Base-by-base conservation (phyloP, 2,329 filamentous ascomycete species). In the Aspergillus awamori region DNA sequence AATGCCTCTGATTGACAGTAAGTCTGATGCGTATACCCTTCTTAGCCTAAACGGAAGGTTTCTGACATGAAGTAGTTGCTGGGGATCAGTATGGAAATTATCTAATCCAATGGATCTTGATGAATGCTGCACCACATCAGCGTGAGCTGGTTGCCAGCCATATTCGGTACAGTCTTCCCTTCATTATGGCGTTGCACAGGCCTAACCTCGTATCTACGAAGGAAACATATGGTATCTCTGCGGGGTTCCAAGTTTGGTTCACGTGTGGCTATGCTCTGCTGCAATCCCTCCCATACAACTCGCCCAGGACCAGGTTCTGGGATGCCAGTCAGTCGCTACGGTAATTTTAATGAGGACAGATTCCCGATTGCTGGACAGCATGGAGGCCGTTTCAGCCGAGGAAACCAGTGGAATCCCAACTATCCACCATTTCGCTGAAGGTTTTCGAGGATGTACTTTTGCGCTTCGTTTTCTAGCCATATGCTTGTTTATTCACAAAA, bases 61-160 rank as follows among this genome's bases (percentile, higher is more conserved):
- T 41, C 62, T 70, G 52, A 69, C 20, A 10, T 11, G 11, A 41
- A 33, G 24, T 61, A 86, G 84, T 98, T 80, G 92, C 95, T 65
- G 96, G 95, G 72, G 96, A 99, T 75, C 96, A 99, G 77, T 99
- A 98, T 74, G 95, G 95, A 70, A 99, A 99, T 80, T 99, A 99
- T 73, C 85, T 99, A 65, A 91, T 99, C 65, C 95, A 99, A 78
- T 97, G 96, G 86, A 95, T 99, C 72, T 83, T 99, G 72, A 93
- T 92, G 69, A 91, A 97, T 75, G 90, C 92, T 63, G 87, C 89
- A 60, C 83, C 90, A 58, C 92, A 96, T 75, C 95, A 98, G 75
- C 91, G 93, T 61, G 96, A 99, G 74, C 83, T 96, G 66, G 95
- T 99, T 66, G 93, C 93, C 52, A 89, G 88, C 59, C 95, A 99